These are phyloP conservation scores for Ogataea salicorniae DNA, from an alignment of 805 yeast species.

Conservation along the genomic window DNA sequence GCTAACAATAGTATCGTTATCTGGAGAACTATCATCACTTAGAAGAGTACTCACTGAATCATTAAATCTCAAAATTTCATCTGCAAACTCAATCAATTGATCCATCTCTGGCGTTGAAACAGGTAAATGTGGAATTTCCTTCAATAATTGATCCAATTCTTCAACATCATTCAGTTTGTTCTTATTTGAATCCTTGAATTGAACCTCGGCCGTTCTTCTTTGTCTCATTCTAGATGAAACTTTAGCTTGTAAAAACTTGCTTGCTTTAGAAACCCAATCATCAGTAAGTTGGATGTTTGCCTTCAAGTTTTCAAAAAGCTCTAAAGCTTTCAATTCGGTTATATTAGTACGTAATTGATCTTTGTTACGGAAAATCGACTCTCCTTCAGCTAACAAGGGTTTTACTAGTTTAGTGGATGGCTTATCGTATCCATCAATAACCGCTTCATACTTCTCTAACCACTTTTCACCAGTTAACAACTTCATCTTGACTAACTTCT, in stretches of 20 bases:
- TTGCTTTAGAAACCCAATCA: constrained; percentile 52
- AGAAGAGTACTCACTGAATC: constrained; percentile 39
- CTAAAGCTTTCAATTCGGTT: constrained; percentile 7
- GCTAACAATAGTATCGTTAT: constrained; percentile 31
- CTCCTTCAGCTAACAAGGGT: constrained; percentile 49
- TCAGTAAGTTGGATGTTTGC: constrained; percentile 41
- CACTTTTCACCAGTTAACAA: constrained; percentile 47
- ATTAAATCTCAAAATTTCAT: constrained; percentile 49
- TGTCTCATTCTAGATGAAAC: constrained; percentile 44
- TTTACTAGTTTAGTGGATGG: constrained; percentile 44
- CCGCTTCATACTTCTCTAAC: constrained; percentile 40
- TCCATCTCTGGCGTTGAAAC: constrained; percentile 56
- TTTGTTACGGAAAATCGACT: constrained; percentile 33
- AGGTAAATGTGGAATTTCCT: constrained; percentile 43
- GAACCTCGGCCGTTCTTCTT: constrained; percentile 8
- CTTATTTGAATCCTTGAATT: constrained; percentile 18
- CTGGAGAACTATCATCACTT: constrained; percentile 15
- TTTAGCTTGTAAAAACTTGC: constrained; percentile 44
- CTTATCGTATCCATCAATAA: constrained; percentile 36
- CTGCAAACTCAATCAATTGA: constrained; percentile 48
- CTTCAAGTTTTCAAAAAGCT: constrained; percentile 31
- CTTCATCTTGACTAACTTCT: constrained; percentile 34
- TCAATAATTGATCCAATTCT: constrained; percentile 36
- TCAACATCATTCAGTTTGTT: constrained; percentile 20
- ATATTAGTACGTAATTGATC: not conserved